These are phyloP conservation scores for Tremella fuciformis DNA, from an alignment of 768 basidiomycete species.

Conservation along the genomic window DNA sequence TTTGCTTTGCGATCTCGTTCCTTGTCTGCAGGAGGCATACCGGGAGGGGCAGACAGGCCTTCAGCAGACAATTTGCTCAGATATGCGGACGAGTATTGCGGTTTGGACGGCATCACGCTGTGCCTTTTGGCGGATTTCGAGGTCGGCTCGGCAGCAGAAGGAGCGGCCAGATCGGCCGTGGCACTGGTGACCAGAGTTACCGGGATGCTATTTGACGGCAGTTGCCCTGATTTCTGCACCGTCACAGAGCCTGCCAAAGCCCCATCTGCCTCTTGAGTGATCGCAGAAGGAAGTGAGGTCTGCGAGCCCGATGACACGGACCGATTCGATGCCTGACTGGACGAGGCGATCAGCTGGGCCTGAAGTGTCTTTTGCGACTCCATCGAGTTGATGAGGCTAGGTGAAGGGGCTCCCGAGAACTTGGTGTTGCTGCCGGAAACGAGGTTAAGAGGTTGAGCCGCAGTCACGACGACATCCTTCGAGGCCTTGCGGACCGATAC, in stretches of 20 bases:
- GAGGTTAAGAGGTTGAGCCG: constrained; percentile 31
- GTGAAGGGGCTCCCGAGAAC: constrained; percentile 38
- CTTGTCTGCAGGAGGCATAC: constrained; percentile 40
- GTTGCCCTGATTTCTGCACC: not conserved
- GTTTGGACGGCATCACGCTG: constrained; percentile 40
- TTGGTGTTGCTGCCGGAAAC: constrained; percentile 25
- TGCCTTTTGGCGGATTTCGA: constrained; percentile 34
- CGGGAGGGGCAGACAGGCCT: constrained; percentile 33
- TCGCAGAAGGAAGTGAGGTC: constrained; percentile 11
- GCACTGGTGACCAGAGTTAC: constrained; percentile 68
- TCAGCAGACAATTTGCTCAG: constrained; percentile 33
- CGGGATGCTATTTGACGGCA: constrained; percentile 48
- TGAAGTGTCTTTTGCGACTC: constrained; percentile 39
- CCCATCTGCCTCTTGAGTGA: not conserved
- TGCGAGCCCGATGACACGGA: constrained; percentile 16
- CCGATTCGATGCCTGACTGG: constrained; percentile 1
- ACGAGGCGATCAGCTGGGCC: constrained; percentile 34
- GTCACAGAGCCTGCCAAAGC: not conserved
- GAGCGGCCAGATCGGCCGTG: constrained; percentile 57
- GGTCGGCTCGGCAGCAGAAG: constrained; percentile 43
- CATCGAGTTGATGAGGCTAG: constrained; percentile 41
- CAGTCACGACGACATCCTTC: constrained; percentile 42
- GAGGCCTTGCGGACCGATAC: constrained; percentile 26
- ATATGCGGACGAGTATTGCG: constrained; percentile 32
- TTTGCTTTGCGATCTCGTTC: constrained; percentile 89